Evolutionary conservation across 495 filamentous ascomycete genomes (phyloP).

Genomic region (Penicillium cinerascens): DNA sequence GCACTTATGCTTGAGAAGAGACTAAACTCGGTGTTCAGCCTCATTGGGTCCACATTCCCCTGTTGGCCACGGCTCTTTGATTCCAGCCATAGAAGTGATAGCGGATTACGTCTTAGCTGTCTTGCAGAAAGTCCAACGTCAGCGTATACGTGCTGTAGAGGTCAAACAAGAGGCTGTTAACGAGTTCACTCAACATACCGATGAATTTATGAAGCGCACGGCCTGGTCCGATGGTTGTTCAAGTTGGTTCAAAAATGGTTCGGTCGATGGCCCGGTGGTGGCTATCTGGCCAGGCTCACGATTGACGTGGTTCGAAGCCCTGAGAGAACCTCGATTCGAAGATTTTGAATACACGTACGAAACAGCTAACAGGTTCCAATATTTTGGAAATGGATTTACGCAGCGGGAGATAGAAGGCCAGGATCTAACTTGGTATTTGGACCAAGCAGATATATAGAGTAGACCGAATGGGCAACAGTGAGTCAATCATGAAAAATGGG

Average conservation of each 20-base stretch:
- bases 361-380: constrained; percentile 43
- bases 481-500: too few relatives aligned
- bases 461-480: too few relatives aligned
- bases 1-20: too few relatives aligned
- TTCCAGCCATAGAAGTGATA: too few relatives aligned
- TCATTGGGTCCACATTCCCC: too few relatives aligned
- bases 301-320: not conserved
- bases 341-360: constrained; percentile 47
- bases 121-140: too few relatives aligned
- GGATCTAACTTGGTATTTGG: too few relatives aligned
- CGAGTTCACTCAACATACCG: constrained; percentile 1
- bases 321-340: constrained; percentile 27
- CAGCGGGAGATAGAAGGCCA: too few relatives aligned
- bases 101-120: too few relatives aligned
- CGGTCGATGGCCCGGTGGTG: constrained; percentile 11
- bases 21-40: too few relatives aligned
- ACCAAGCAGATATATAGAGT: too few relatives aligned
- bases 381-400: constrained; percentile 42
- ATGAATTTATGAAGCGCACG: constrained; percentile 6
- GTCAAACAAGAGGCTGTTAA: constrained; percentile 4
- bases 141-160: not conserved
- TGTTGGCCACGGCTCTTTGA: too few relatives aligned
- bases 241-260: constrained; percentile 10
- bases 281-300: not conserved
- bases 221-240: constrained; percentile 6